Base-by-base conservation (phyloP, 176 grass and related monocot genomes). In the Saccharum officinarum region DNA sequence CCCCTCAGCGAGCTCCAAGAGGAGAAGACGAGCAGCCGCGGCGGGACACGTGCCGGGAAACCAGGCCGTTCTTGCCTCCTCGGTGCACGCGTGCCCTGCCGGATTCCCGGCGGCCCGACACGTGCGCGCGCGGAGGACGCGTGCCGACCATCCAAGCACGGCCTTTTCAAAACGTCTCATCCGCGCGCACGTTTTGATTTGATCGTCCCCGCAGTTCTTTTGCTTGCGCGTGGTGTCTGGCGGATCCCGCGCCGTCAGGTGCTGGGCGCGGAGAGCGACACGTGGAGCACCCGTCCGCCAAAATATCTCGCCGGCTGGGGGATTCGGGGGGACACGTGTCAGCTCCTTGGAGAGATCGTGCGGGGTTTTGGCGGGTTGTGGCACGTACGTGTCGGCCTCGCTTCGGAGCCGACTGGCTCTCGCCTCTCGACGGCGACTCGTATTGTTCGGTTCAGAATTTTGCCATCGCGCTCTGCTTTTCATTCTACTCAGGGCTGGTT, bases 231-330 rank as follows among this genome's bases (percentile, higher is more conserved):
- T 47, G 6, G 25, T 5, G 31, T 55, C 40, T 30, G 22, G 52
- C 50, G 39, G 70, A 60, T 38, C 40, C 83, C 10, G 75, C 4
- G 2, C 54, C 17, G 87, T 77, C 88, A 59, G 73, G 79, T 82
- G n/a, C 41, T 74, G 28, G 6, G n/a, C 16, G 33, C 5, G 0
- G 73, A 37, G 54, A 16, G 13, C 44, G 88, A 86, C 88, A 61
- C 80, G 84, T 83, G 72, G 10, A 20, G 23, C 6, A 22, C 20
- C 7, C 18, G 18, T 57, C 52, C 69, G 1, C 18, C 31, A 54
- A 78, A 79, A 86, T 67, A 49, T 61, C 37, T 18, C 18, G 4
- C 1, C 10, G 57, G 22, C 8, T 1, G 15, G 12, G 14, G 0
- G 1, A 4, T 18, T 54, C 17, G 4, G 50, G 17, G 4, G 17